A percentile compares a stretch with the other conserved stretches of the same genome.
These are phyloP conservation scores for Exsudoporus frostii DNA, from an alignment of 768 basidiomycete genomes.

Conservation along the genomic window DNA sequence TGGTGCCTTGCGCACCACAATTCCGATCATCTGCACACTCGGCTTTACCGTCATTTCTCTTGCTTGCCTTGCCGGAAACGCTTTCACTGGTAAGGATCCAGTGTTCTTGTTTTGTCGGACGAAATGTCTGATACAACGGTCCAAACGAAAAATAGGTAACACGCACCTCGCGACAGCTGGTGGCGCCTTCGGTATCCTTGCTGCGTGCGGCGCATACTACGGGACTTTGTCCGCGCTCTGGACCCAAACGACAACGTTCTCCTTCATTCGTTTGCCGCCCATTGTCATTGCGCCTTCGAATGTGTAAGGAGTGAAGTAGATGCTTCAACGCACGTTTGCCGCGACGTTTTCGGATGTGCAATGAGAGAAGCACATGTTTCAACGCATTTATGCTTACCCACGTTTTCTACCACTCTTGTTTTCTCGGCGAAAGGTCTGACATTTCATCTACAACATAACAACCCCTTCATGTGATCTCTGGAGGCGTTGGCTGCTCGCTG, in stretches of 20 bases:
- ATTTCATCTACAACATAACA: neutral
- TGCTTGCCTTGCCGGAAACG: conserved; percentile 21
- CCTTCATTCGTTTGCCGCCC: conserved; percentile 26
- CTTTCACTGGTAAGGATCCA: conserved; percentile 25
- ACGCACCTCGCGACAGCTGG: conserved; percentile 25
- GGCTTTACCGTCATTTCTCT: conserved; percentile 23
- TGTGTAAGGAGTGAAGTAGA: neutral
- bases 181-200: conserved; percentile 25
- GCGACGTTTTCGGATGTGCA: too few species aligned
- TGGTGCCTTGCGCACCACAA: conserved; percentile 26
- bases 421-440: neutral
- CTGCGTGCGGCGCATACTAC: conserved; percentile 30
- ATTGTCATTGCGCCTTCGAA: conserved; percentile 17
- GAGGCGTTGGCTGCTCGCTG: neutral
- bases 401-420: neutral
- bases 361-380: neutral
- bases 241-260: conserved; percentile 29
- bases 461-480: neutral
- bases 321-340: neutral
- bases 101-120: neutral
- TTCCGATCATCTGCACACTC: conserved; percentile 22
- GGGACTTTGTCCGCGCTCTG: conserved; percentile 25
- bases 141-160: conserved; percentile 14
- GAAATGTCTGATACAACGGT: neutral
- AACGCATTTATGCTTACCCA: neutral